Evolutionary conservation across 371 early-diverging fungal genomes (phyloP), one percentile per base, ranked within the genome.

Genomic region (Syncephalastrum contaminatum): DNA sequence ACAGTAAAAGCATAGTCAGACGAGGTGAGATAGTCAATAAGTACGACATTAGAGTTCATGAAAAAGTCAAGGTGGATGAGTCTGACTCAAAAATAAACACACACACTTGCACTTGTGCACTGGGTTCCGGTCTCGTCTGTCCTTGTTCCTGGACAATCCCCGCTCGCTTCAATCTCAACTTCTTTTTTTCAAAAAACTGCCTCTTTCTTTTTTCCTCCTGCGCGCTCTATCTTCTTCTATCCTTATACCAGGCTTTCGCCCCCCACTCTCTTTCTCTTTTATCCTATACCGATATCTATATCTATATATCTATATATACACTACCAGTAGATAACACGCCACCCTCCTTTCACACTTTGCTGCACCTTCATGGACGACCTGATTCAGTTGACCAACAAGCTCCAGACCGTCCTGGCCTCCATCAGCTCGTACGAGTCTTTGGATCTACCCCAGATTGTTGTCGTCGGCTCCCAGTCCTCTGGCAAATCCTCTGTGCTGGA

Each of bases 401-500:
- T 97, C n/a, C 97, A 97, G 75, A 91, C 94, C 50, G 93, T 94
- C 45, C 90, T 96, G 75, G 82, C 88, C 58, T 88, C 90, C 42
- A 85, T 91, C 54, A 89, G 91, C 59, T 86, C 87, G 64, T 72
- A 79, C 45, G 90, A 88, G 63, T 78, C 83, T 51, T 83, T 97
- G 53, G 96, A 96, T 73, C 73, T 97, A 36, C 98, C 98, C 13
- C 92, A 93, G 82, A 89, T 96, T 67, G 90, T 89, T 24, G 92
- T 92, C 2, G 89, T 92, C 42, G 94, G 80, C 21, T 79, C 80
- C 1, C 97, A 97, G 66, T 94, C 94, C 43, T 88, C 91, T 53
- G 98, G 98, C 58, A 97, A 97, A 69, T 92, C 92, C 48, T 94
- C 93, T 54, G 93, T 95, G 19, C 72, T 97, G 39, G 96, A 96